These are phyloP conservation scores for Stentor coeruleus DNA, from an alignment of 73 alveolate genomes.

Conservation along the genomic window DNA sequence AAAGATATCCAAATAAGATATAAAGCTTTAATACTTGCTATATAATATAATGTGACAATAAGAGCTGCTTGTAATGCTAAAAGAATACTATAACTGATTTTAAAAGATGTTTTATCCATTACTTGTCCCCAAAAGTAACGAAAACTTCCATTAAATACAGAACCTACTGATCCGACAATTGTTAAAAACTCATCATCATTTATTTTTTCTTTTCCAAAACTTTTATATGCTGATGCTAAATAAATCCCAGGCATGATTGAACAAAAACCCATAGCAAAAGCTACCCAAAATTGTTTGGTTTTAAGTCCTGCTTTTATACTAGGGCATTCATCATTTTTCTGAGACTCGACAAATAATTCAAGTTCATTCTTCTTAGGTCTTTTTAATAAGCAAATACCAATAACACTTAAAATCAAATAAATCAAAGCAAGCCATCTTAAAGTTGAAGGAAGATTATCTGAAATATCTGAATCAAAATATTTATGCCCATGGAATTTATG, in stretches of 20 bases:
- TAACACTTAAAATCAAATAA: conserved; percentile 28
- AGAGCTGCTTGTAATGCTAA: conserved; percentile 26
- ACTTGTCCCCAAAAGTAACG: conserved; percentile 47
- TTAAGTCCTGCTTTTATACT: conserved; percentile 22
- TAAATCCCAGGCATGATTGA: conserved; percentile 38
- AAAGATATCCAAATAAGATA: conserved; percentile 46
- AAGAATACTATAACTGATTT: conserved; percentile 31
- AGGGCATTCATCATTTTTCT: conserved; percentile 1
- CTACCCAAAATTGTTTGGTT: conserved; percentile 2
- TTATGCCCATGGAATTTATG: conserved; percentile 17
- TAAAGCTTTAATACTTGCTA: conserved; percentile 16
- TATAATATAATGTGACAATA: conserved; percentile 21
- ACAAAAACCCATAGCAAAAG: conserved; percentile 31
- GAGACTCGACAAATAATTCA: too few relatives aligned
- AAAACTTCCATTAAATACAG: conserved; percentile 44
- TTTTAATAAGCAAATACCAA: too few relatives aligned
- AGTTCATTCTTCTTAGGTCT: too few relatives aligned
- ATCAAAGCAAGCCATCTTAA: conserved; percentile 29
- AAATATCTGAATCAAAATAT: conserved; percentile 27
- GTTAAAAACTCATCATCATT: conserved; percentile 46
- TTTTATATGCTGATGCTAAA: conserved; percentile 43
- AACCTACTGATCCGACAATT: conserved; percentile 59
- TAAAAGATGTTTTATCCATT: conserved; percentile 36
- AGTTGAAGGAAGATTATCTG: conserved; percentile 53
- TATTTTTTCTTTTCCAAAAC: conserved; percentile 31